Conservation (phyloP, 2,329 filamentous ascomycete genomes). For the Aspergillus spinulosporus region DNA sequence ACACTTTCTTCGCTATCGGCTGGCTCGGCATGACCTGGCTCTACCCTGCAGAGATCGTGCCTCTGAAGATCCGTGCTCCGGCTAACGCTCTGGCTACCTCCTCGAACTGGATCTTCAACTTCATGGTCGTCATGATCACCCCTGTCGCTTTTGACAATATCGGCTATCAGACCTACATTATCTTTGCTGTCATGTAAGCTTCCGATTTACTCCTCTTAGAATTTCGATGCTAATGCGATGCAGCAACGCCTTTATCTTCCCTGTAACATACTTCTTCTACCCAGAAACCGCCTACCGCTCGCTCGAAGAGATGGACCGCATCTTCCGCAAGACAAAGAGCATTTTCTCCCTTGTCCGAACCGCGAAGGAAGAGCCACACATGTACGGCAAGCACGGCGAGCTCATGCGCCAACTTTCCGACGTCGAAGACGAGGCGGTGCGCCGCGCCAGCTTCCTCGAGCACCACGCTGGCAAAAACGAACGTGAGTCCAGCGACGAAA, state of each 20-base stretch:
- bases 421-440: slow-evolving; percentile 43
- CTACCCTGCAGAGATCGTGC: slow-evolving; percentile 51
- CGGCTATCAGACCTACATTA: slow-evolving; percentile 56
- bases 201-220: background rate
- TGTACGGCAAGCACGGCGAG: slow-evolving; percentile 61
- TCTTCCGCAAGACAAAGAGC: slow-evolving; percentile 59
- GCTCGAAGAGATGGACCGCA: slow-evolving; percentile 69
- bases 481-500: slow-evolving; percentile 20
- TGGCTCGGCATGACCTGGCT: slow-evolving; percentile 65
- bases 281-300: slow-evolving; percentile 61
- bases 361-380: slow-evolving; percentile 53
- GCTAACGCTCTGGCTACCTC: slow-evolving; percentile 65
- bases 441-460: slow-evolving; percentile 32
- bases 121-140: slow-evolving; percentile 67
- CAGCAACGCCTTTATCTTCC: slow-evolving; percentile 57
- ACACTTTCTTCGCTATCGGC: slow-evolving; percentile 66
- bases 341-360: slow-evolving; percentile 53
- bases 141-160: slow-evolving; percentile 61
- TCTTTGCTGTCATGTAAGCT: slow-evolving; percentile 55
- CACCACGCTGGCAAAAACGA: slow-evolving; percentile 22
- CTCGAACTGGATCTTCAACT: slow-evolving; percentile 63
- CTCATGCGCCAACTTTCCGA: slow-evolving; percentile 55
- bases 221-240: slow-evolving; percentile 9
- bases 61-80: slow-evolving; percentile 60
- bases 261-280: slow-evolving; percentile 62